Conservation (phyloP, 441 rosid species). For the Gossypium aridum region DNA sequence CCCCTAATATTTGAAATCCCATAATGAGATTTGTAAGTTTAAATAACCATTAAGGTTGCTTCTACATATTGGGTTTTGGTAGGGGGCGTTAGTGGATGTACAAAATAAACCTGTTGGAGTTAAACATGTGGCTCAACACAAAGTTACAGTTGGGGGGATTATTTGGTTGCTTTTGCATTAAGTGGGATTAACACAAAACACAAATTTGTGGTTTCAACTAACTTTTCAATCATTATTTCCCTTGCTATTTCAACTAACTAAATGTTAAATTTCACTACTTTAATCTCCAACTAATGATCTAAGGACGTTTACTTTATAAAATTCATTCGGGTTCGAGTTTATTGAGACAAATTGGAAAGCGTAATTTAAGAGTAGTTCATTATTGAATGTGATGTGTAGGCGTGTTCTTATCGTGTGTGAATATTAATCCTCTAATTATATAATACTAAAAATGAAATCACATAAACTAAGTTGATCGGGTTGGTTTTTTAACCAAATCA, state of each 20-base stretch:
- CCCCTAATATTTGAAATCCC: not conserved
- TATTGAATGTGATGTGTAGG: too few relatives aligned
- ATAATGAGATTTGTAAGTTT: not conserved
- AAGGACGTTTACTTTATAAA: too few relatives aligned
- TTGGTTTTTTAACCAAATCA: too few relatives aligned
- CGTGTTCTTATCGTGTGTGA: too few relatives aligned
- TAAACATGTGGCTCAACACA: not conserved
- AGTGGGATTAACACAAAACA: not conserved
- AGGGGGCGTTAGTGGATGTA: not conserved
- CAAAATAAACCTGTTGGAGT: not conserved
- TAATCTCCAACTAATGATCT: too few relatives aligned
- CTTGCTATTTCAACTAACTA: not conserved
- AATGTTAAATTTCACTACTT: not conserved
- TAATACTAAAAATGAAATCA: too few relatives aligned
- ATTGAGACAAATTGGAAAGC: too few relatives aligned
- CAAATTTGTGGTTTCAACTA: not conserved
- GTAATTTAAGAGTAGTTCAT: too few relatives aligned
- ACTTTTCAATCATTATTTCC: not conserved
- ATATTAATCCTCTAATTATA: too few relatives aligned
- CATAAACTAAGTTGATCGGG: too few relatives aligned
- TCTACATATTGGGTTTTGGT: not conserved
- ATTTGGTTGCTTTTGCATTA: not conserved
- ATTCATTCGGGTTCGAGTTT: too few relatives aligned
- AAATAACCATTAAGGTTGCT: not conserved
- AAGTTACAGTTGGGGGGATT: not conserved